phyloP scores from a whole-genome alignment of 1,139 yeast species.

The Magnusiomyces paraingens region DNA sequence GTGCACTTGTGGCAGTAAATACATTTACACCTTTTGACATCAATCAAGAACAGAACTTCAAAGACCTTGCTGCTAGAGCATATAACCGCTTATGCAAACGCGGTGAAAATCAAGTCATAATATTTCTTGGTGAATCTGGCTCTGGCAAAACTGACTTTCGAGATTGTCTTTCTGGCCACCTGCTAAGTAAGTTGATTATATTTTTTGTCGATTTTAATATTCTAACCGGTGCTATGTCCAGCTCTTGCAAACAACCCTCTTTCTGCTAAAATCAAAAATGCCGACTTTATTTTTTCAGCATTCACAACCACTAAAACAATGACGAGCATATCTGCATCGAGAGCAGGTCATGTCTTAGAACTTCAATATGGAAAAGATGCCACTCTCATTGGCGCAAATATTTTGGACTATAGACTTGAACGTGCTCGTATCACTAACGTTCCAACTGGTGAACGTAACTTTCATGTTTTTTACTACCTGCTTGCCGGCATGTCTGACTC shows the following conservation, averaged over 20 bases:
- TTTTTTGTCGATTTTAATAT: background rate
- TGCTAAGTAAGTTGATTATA: slow-evolving; percentile 27
- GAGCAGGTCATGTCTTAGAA: slow-evolving; percentile 37
- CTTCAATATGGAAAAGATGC: slow-evolving; percentile 37
- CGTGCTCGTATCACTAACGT: slow-evolving; percentile 37
- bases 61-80: slow-evolving; percentile 36
- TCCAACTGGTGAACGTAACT: slow-evolving; percentile 39
- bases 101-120: slow-evolving; percentile 36
- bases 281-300: slow-evolving; percentile 35
- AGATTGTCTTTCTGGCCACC: slow-evolving; percentile 28
- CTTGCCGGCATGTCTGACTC: slow-evolving; percentile 36
- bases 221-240: slow-evolving; percentile 5
- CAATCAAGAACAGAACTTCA: slow-evolving; percentile 36
- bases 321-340: slow-evolving; percentile 31
- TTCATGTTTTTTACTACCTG: slow-evolving; percentile 38
- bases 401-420: slow-evolving; percentile 38
- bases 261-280: slow-evolving; percentile 32
- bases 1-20: slow-evolving; percentile 36
- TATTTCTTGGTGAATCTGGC: slow-evolving; percentile 39
- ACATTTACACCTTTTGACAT: slow-evolving; percentile 35
- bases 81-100: slow-evolving; percentile 35
- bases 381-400: slow-evolving; percentile 36
- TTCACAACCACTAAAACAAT: slow-evolving; percentile 38
- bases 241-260: slow-evolving; percentile 36
- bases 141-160: slow-evolving; percentile 38